Conservation (phyloP, 257 asterid species). For the Misopates orontium region DNA sequence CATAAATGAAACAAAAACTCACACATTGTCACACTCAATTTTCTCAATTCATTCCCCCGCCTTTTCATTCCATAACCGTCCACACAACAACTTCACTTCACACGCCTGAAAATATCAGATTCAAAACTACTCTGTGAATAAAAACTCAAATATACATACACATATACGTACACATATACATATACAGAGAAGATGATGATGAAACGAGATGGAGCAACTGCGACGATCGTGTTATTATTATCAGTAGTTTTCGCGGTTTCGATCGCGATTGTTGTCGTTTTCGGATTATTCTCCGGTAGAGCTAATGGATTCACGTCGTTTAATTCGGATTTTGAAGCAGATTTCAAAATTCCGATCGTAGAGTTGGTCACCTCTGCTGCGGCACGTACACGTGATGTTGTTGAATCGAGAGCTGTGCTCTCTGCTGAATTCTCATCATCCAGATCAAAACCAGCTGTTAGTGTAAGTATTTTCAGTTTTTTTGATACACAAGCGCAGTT, state of each 20-base stretch:
- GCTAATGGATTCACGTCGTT: slow-evolving; percentile 26
- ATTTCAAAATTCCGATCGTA: slow-evolving; percentile 25
- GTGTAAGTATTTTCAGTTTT: slow-evolving; percentile 26
- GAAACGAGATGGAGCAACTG: slow-evolving; percentile 24
- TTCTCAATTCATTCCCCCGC: slow-evolving; percentile 26
- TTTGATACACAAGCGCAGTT: background rate
- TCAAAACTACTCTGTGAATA: background rate
- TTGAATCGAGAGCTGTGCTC: slow-evolving; percentile 37
- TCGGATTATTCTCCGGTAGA: slow-evolving; percentile 25
- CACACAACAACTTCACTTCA: slow-evolving; percentile 37
- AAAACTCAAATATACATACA: no score
- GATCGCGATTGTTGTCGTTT: slow-evolving; percentile 26
- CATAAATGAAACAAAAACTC: background rate
- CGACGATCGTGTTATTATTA: slow-evolving; percentile 21
- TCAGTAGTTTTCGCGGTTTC: slow-evolving; percentile 27
- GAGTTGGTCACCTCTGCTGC: slow-evolving; percentile 37
- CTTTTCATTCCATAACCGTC: slow-evolving; percentile 40
- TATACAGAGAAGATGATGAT: slow-evolving; percentile 23
- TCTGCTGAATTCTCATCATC: slow-evolving; percentile 38
- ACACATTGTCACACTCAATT: slow-evolving; percentile 1
- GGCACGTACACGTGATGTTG: slow-evolving; percentile 17
- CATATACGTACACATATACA: no score
- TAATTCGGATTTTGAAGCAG: slow-evolving; percentile 18
- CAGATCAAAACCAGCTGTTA: slow-evolving; percentile 36
- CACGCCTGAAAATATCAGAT: background rate